Conservation (phyloP, 2,329 filamentous ascomycete species). For the Arthrinium phaeospermum region DNA sequence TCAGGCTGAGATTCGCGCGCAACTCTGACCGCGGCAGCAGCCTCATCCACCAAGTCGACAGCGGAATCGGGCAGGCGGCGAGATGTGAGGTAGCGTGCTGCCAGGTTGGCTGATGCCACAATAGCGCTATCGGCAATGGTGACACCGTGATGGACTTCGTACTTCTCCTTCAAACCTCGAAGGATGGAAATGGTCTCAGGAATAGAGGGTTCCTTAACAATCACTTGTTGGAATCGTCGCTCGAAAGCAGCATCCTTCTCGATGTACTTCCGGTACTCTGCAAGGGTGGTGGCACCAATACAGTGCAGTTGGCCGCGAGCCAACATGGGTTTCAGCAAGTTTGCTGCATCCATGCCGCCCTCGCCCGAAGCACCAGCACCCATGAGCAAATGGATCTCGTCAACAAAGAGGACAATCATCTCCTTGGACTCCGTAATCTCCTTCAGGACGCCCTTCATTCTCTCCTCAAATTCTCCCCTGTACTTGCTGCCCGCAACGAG, state of each 20-base stretch:
- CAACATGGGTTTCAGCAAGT: constrained; percentile 97
- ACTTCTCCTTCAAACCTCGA: constrained; percentile 97
- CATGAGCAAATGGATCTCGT: constrained; percentile 99
- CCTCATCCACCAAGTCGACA: constrained; percentile 95
- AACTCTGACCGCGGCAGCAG: constrained; percentile 93
- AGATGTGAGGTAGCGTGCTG: constrained; percentile 89
- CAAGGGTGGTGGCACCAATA: constrained; percentile 93
- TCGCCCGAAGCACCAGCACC: constrained; percentile 93
- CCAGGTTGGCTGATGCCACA: constrained; percentile 87
- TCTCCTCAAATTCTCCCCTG: constrained; percentile 96
- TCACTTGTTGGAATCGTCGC: constrained; percentile 96
- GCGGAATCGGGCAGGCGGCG: constrained; percentile 93
- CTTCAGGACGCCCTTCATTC: constrained; percentile 98
- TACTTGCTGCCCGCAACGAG: constrained; percentile 98
- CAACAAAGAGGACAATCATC: constrained; percentile 96
- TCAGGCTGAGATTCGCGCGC: constrained; percentile 96
- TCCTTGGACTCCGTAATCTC: constrained; percentile 95
- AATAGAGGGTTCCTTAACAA: constrained; percentile 92
- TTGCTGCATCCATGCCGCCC: constrained; percentile 98
- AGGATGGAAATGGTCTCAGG: constrained; percentile 94
- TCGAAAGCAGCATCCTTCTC: constrained; percentile 99
- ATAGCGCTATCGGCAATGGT: constrained; percentile 94
- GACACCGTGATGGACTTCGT: constrained; percentile 97
- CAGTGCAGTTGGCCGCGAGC: constrained; percentile 96
- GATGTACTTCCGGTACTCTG: constrained; percentile 98